Conservation (phyloP, 176 grass and related monocot genomes). For the Triticum turgidum region DNA sequence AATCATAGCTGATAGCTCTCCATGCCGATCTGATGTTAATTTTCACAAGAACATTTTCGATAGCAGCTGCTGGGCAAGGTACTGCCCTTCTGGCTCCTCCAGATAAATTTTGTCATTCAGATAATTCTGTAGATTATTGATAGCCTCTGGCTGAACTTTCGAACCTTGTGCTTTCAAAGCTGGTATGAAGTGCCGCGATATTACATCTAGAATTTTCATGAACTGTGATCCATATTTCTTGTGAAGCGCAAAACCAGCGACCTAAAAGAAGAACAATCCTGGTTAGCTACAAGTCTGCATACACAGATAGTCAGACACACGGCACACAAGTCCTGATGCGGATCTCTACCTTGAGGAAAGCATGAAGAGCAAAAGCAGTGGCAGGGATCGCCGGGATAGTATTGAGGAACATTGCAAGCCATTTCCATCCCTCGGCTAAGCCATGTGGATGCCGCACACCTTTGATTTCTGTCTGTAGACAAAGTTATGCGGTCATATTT, state of each 20-base stretch:
- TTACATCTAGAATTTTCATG: conserved; percentile 63
- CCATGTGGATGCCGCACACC: conserved; percentile 73
- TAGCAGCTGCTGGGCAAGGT: conserved; percentile 49
- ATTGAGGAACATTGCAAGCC: conserved; percentile 88
- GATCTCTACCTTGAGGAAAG: conserved; percentile 70
- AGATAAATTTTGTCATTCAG: conserved; percentile 61
- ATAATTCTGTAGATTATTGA: conserved; percentile 65
- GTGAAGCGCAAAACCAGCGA: conserved; percentile 76
- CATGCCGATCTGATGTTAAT: conserved; percentile 7
- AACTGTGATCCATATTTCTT: conserved; percentile 77
- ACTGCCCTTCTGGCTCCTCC: conserved; percentile 75
- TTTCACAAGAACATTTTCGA: conserved; percentile 49
- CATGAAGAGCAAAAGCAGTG: conserved; percentile 74
- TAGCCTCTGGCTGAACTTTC: conserved; percentile 41
- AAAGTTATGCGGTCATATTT: conserved; percentile 22
- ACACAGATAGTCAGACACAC: neutral
- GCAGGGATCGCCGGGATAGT: conserved; percentile 63
- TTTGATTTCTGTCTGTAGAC: conserved; percentile 73
- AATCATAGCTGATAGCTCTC: neutral
- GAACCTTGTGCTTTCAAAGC: conserved; percentile 63
- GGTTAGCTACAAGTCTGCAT: neutral
- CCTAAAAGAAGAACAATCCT: conserved; percentile 44
- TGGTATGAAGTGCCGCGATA: conserved; percentile 62
- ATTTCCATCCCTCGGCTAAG: conserved; percentile 83
- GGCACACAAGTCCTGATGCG: neutral